These are phyloP conservation scores for Biancaea sappan DNA, from an alignment of 306 rosid genomes.

Conservation along the genomic window DNA sequence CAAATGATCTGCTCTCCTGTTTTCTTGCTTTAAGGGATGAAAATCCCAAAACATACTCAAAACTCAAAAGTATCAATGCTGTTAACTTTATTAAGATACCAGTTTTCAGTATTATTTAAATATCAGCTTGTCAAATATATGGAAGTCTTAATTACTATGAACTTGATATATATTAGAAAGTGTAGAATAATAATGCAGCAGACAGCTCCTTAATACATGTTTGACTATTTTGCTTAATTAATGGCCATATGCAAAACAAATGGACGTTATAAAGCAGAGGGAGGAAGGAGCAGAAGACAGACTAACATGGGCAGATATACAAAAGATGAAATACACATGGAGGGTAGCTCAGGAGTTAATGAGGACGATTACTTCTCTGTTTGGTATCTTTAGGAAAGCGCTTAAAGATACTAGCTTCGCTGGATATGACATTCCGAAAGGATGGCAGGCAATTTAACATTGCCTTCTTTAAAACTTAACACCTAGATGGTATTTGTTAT, in stretches of 20 bases:
- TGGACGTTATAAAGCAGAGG: conserved; percentile 47
- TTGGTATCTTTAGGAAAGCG: conserved; percentile 53
- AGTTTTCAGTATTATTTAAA: too few relatives aligned
- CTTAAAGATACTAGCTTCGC: conserved; percentile 42
- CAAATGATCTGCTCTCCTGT: conserved; percentile 44
- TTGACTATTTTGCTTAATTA: background rate
- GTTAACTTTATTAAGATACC: too few relatives aligned
- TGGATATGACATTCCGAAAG: conserved; percentile 61
- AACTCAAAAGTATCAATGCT: too few relatives aligned
- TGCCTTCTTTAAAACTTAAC: background rate
- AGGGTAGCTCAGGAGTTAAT: conserved; percentile 60
- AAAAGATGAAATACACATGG: conserved; percentile 66
- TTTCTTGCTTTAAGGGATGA: conserved; percentile 55
- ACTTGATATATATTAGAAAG: too few relatives aligned
- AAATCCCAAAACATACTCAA: conserved; percentile 45
- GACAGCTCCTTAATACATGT: background rate
- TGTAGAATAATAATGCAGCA: background rate
- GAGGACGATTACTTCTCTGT: conserved; percentile 54
- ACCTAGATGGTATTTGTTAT: too few relatives aligned
- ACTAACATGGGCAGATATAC: conserved; percentile 55
- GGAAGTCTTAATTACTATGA: too few relatives aligned
- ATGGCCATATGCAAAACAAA: conserved; percentile 40
- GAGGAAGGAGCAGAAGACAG: conserved; percentile 40
- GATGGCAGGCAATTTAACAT: conserved; percentile 51
- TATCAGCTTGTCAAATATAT: background rate